phyloP scores from a whole-genome alignment of 2,329 filamentous ascomycete genomes.

The Fusarium sp. region DNA sequence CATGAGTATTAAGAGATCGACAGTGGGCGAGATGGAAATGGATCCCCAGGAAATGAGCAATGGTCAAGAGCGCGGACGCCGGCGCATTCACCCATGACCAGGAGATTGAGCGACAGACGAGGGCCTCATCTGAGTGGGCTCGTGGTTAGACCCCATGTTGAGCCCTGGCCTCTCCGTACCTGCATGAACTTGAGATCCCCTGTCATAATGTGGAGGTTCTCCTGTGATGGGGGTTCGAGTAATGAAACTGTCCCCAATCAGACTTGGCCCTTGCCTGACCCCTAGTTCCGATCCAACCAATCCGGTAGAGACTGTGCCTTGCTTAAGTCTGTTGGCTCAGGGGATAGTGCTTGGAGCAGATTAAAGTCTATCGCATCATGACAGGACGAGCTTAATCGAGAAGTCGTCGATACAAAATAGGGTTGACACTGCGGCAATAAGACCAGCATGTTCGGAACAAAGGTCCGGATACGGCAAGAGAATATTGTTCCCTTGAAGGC shows the following conservation, averaged over 20 bases:
- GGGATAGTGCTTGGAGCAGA: conserved; percentile 34
- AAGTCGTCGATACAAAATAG: conserved; percentile 9
- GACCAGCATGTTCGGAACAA: conserved; percentile 35
- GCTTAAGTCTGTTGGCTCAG: conserved; percentile 29
- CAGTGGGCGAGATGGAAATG: conserved; percentile 42
- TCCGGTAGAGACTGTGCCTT: conserved; percentile 34
- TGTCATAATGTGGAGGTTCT: conserved; percentile 35
- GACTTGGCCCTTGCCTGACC: conserved; percentile 34
- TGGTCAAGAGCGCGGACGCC: conserved; percentile 40
- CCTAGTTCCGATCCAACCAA: conserved; percentile 40
- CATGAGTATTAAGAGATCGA: conserved; percentile 44
- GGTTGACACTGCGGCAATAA: conserved; percentile 11
- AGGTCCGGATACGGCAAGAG: conserved; percentile 33
- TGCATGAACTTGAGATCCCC: conserved; percentile 32
- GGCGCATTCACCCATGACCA: conserved; percentile 30
- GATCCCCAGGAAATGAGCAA: conserved; percentile 46
- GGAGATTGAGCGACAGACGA: conserved; percentile 43
- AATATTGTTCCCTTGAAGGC: conserved; percentile 5
- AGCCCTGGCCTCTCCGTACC: conserved; percentile 23
- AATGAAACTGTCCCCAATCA: conserved; percentile 48
- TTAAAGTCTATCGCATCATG: conserved; percentile 37
- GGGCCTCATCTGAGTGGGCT: conserved; percentile 35
- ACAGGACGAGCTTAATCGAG: conserved; percentile 30
- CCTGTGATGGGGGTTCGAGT: conserved; percentile 33
- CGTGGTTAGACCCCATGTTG: conserved; percentile 24